A percentile compares a stretch with the other conserved stretches of the same genome.
Conservation (phyloP, 805 yeast species). For the Kurtzmaniella cleridarum region DNA sequence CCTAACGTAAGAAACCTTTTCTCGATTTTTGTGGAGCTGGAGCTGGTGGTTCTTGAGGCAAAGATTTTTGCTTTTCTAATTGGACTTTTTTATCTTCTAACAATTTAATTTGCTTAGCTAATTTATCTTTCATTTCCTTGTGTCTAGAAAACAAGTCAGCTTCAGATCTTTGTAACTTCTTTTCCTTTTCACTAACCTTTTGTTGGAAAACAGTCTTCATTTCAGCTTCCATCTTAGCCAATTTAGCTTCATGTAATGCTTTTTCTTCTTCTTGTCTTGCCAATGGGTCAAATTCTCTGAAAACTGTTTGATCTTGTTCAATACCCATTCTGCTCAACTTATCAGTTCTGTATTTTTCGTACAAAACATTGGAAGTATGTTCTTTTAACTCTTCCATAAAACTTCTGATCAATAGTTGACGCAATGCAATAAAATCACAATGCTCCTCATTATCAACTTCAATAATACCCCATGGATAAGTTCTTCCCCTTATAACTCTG, state of each 20-base stretch:
- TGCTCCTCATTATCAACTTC: slow-evolving; percentile 94
- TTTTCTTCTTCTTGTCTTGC: slow-evolving; percentile 92
- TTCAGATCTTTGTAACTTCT: slow-evolving; percentile 93
- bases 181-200: slow-evolving; percentile 94
- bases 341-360: slow-evolving; percentile 84
- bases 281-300: slow-evolving; percentile 90
- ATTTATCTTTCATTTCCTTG: slow-evolving; percentile 94
- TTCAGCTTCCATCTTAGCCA: slow-evolving; percentile 91
- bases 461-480: slow-evolving; percentile 95
- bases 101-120: slow-evolving; percentile 79
- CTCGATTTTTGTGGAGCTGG: slow-evolving; percentile 54
- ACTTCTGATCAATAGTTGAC: slow-evolving; percentile 83
- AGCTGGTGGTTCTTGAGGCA: slow-evolving; percentile 46
- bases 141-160: slow-evolving; percentile 93
- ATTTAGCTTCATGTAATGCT: slow-evolving; percentile 86
- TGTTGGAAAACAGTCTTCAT: slow-evolving; percentile 96
- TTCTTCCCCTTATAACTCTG: slow-evolving; percentile 79
- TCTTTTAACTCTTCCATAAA: slow-evolving; percentile 93
- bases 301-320: slow-evolving; percentile 88
- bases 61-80: slow-evolving; percentile 57
- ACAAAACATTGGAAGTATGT: slow-evolving; percentile 65
- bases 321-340: slow-evolving; percentile 80
- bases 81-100: slow-evolving; percentile 87
- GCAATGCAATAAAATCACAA: slow-evolving; percentile 83
- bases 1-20: slow-evolving; percentile 74